Conservation (phyloP, 2,329 filamentous ascomycete species). For the Microdochium paspali region DNA sequence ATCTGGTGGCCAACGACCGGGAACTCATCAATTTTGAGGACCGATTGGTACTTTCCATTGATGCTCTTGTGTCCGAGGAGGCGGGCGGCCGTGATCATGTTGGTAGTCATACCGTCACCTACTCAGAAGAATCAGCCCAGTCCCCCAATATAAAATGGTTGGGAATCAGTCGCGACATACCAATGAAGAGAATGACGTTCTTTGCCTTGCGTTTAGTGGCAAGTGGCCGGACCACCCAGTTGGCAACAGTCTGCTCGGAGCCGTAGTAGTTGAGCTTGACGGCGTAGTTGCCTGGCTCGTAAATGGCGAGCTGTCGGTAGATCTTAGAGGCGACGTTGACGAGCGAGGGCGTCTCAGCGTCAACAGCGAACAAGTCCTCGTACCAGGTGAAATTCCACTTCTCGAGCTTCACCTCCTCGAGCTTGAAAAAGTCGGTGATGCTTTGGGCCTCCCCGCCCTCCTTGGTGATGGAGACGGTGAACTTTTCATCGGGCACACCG, state of each 20-base stretch:
- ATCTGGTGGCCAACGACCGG: constrained; percentile 82
- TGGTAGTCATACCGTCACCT: constrained; percentile 57
- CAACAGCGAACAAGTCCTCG: constrained; percentile 72
- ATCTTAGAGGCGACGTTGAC: constrained; percentile 76
- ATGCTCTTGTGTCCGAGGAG: constrained; percentile 73
- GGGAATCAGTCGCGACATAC: constrained; percentile 38
- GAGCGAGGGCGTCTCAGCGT: constrained; percentile 57
- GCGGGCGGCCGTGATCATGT: constrained; percentile 73
- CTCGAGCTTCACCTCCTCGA: constrained; percentile 64
- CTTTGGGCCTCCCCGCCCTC: constrained; percentile 41
- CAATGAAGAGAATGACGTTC: constrained; percentile 81
- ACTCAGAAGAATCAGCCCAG: not conserved
- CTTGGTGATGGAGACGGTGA: constrained; percentile 67
- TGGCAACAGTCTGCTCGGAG: constrained; percentile 59
- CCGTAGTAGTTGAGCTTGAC: constrained; percentile 70
- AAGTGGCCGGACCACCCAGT: constrained; percentile 68
- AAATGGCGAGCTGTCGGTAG: constrained; percentile 65
- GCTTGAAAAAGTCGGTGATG: constrained; percentile 58
- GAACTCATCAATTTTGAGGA: constrained; percentile 72
- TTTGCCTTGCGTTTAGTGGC: constrained; percentile 64
- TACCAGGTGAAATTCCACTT: constrained; percentile 80
- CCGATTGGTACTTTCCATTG: constrained; percentile 75
- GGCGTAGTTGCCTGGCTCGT: constrained; percentile 71
- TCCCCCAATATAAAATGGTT: no score
- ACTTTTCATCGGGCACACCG: constrained; percentile 61